A percentile compares a stretch with the other conserved stretches of the same genome.
These are phyloP conservation scores for Adansonia rubrostipa DNA, from an alignment of 441 rosid genomes.

Conservation along the genomic window DNA sequence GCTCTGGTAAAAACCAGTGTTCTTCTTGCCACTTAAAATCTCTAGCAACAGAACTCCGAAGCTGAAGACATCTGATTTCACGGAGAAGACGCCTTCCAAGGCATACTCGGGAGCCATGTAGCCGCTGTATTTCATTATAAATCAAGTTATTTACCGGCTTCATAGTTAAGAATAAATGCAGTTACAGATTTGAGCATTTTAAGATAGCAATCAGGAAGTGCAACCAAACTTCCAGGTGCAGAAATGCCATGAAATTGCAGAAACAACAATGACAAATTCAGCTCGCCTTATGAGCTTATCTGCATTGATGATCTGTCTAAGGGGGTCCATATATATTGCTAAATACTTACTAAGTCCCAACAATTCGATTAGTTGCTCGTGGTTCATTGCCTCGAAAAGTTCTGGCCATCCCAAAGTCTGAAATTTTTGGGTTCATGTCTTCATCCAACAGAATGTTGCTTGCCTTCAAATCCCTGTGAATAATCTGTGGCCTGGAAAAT, in stretches of 20 bases:
- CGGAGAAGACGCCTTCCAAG: background rate
- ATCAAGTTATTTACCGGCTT: background rate
- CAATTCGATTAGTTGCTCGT: background rate
- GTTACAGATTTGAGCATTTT: background rate
- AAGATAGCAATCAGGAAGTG: background rate
- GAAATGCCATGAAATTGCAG: background rate
- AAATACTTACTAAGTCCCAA: conserved; percentile 3
- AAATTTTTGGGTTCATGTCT: conserved; percentile 35
- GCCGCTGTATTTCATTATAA: background rate
- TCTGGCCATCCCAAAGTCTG: conserved; percentile 40
- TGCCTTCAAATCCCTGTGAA: conserved; percentile 37
- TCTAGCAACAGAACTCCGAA: conserved; percentile 17
- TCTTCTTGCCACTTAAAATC: conserved; percentile 33
- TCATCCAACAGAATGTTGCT: conserved; percentile 34
- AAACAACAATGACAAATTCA: background rate
- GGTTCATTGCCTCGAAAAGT: conserved; percentile 30
- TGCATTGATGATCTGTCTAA: background rate
- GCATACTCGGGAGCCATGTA: conserved; percentile 23
- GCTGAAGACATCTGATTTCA: conserved; percentile 21
- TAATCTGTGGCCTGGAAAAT: conserved; percentile 20
- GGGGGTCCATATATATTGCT: background rate
- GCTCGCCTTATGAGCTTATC: background rate
- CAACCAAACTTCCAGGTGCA: background rate
- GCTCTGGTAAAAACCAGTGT: conserved; percentile 27
- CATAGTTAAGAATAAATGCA: background rate